phyloP scores from a whole-genome alignment of 108 stramenopile species.

The Cylindrotheca fusiformis region DNA sequence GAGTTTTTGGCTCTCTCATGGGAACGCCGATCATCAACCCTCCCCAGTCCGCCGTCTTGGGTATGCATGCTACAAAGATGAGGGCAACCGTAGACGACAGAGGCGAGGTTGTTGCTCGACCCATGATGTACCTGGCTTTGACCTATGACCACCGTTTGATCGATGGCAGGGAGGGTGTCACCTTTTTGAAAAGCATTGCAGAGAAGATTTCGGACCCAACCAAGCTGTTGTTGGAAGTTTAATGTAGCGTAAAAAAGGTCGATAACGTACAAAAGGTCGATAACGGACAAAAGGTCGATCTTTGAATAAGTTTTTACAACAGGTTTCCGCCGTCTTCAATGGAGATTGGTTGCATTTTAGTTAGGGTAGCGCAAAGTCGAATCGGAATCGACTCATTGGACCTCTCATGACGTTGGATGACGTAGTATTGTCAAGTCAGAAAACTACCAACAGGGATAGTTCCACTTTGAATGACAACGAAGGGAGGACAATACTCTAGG shows the following conservation, averaged over 20 bases:
- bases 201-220: slow-evolving; percentile 96
- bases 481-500: too few relatives aligned
- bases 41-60: slow-evolving; percentile 98
- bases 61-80: slow-evolving; percentile 99
- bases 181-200: slow-evolving; percentile 97
- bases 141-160: slow-evolving; percentile 99
- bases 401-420: too few relatives aligned
- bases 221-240: slow-evolving; percentile 91
- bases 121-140: slow-evolving; percentile 99
- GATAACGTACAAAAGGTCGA: background rate
- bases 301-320: background rate
- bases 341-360: too few relatives aligned
- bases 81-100: slow-evolving; percentile 93
- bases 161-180: slow-evolving; percentile 99
- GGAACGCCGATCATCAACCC: slow-evolving; percentile 99
- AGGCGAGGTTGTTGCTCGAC: slow-evolving; percentile 96
- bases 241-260: slow-evolving; percentile 31
- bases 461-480: too few relatives aligned
- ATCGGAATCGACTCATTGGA: too few relatives aligned
- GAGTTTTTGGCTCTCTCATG: slow-evolving; percentile 98
- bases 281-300: background rate
- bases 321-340: too few relatives aligned
- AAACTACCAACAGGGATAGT: too few relatives aligned
- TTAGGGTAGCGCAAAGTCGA: too few relatives aligned
- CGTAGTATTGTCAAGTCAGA: too few relatives aligned